Evolutionary conservation across 1,139 yeast genomes (phyloP).

Genomic region (Taphrina populina): DNA sequence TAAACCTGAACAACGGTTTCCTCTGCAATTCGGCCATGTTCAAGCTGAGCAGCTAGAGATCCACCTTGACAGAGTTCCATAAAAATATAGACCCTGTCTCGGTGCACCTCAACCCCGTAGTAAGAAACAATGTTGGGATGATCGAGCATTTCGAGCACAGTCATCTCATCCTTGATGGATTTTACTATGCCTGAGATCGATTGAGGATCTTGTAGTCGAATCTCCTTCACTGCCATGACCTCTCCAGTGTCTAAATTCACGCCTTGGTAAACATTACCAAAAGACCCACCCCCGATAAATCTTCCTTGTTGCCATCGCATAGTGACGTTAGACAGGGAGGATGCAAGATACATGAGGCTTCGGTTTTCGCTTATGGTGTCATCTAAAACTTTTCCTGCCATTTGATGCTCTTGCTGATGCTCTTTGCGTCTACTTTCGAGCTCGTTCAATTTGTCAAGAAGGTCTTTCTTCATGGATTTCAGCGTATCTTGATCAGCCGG

Average conservation of each 20-base stretch:
- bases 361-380: constrained; percentile 84
- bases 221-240: constrained; percentile 94
- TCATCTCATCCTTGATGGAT: constrained; percentile 91
- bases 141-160: constrained; percentile 86
- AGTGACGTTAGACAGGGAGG: constrained; percentile 84
- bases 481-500: constrained; percentile 52
- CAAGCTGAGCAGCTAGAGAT: constrained; percentile 75
- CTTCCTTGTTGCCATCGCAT: constrained; percentile 97
- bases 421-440: constrained; percentile 59
- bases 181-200: constrained; percentile 83
- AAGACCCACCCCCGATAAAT: constrained; percentile 91
- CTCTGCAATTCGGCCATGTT: constrained; percentile 92
- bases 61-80: constrained; percentile 99
- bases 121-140: constrained; percentile 97
- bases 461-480: constrained; percentile 57
- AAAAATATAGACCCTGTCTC: constrained; percentile 90
- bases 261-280: constrained; percentile 91
- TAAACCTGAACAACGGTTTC: constrained; percentile 90
- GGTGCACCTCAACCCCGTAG: constrained; percentile 94
- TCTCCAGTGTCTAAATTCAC: constrained; percentile 93
- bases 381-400: constrained; percentile 86
- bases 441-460: constrained; percentile 58
- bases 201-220: constrained; percentile 83
- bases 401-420: constrained; percentile 54
- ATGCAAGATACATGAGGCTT: constrained; percentile 78